Evolutionary conservation across 805 yeast genomes (phyloP), one percentile per base, ranked within the genome.

Genomic region (Nakazawaea wyomingensis): DNA sequence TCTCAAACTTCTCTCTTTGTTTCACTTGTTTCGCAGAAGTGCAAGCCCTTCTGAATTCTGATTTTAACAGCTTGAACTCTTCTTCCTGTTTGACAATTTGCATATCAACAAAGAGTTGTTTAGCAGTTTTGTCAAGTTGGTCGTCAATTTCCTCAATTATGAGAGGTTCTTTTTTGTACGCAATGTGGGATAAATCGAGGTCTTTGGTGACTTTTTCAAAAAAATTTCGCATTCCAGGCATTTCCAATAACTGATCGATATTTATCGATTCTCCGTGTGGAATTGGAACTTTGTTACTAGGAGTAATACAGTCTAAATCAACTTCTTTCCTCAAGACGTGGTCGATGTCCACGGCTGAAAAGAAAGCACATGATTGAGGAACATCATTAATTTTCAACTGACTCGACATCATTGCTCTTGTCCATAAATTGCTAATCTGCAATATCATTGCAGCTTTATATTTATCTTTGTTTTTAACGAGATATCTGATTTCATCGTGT

Each of bases 341-440:
- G 56, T 93, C 99, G 42, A 95, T 76, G 57, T 93, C 99, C 31
- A 93, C 89, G 30, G 88, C 89, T 1, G 96, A 86, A 59, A 93
- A 93, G 58, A 93, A 93, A 0, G 99, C 98, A 64, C 96, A 87
- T 10, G 90, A 82, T 54, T 90, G 96, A 0, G 99, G 99, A 30
- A 93, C 70, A 50, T 90, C 95, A 29, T 76, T 71, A 48, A 93
- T 83, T 0, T 97, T 97, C 56, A 91, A 62, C 55, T 89, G 95
- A 56, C 90, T 95, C 51, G 95, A 85, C 54, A 93, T 93, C 78
- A 93, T 83, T 0, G 95, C 95, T 47, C 99, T 71, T 0, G 98
- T 91, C 99, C 99, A 93, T 4, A 91, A 56, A 59, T 95, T 95
- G 41, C 93, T 77, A 17, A 95, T 75, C 57, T 93, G 99, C 37